Base-by-base conservation (phyloP, 2,329 filamentous ascomycete genomes). In the Aspergillus luchuensis region DNA sequence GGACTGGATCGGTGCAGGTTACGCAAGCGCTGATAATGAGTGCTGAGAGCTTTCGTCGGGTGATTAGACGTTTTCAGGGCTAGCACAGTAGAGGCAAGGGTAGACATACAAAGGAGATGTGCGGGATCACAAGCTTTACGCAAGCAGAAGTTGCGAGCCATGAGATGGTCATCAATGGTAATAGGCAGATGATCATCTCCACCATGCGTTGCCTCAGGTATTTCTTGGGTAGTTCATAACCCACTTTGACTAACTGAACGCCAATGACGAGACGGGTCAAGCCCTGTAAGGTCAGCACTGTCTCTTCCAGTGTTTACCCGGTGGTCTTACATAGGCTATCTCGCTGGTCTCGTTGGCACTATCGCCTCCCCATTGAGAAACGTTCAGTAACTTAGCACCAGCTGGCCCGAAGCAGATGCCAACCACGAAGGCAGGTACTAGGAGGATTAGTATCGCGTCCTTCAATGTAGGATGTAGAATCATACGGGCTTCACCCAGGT, bases 121-220 rank as follows among this genome's bases (percentile, higher is more conserved):
- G 82, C 0, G 85, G 85, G 2, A 87, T 76, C 10, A 81, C 82
- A 5, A 82, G 75, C 33, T 85, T 71, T 47, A 88, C 79, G 62
- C 85, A 87, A 2, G 80, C 75, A 0, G 83, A 84, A 0, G 85
- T 87, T 64, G 76, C 79, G 6, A 88, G 69, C 86, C 86, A 88
- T 81, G 86, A 86, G 55, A 86, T 73, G 1, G 84, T 83, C 86
- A 87, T 88, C 63, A 87, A 76, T 2, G 85, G 85, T 6, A 88
- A 66, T 5, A 88, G 74, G 47, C 81, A 83, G 8, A 87, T 77
- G 4, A 78, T 71, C 72, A 88, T 80, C 58, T 86, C 84, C 58
- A 80, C 82, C 74, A 81, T 83, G 2, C 80, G 80, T 2, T 72
- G 68, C 58, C 72, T 71, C 43, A 81, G 74, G 69, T 88, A 88